Evolutionary conservation across 495 filamentous ascomycete species (phyloP).

Genomic region (Pyrenula massariospora): DNA sequence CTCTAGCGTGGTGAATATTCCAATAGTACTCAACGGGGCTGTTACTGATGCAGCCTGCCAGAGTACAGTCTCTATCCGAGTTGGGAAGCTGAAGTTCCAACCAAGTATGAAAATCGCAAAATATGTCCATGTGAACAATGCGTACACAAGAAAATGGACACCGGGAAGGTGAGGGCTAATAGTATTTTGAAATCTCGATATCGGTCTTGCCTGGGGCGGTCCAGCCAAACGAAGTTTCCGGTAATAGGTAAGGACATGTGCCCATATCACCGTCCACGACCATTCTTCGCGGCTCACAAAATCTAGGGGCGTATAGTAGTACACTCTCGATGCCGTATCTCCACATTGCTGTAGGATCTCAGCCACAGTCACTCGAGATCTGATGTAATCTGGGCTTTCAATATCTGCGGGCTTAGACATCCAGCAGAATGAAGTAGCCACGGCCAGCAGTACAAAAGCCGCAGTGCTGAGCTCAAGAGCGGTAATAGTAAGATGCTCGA

Average conservation of each 20-base stretch:
- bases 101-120: slow-evolving; percentile 16
- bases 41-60: slow-evolving; percentile 11
- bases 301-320: slow-evolving; percentile 13
- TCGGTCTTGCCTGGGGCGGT: slow-evolving; percentile 6
- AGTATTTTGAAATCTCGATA: slow-evolving; percentile 9
- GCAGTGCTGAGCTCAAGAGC: slow-evolving; percentile 24
- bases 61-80: slow-evolving; percentile 10
- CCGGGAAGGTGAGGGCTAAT: background rate
- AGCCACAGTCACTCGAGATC: no score
- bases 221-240: slow-evolving; percentile 11
- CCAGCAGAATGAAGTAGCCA: slow-evolving; percentile 22
- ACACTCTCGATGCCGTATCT: no score
- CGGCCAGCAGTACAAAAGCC: slow-evolving; percentile 20
- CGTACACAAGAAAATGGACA: slow-evolving; percentile 7
- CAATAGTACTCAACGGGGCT: background rate
- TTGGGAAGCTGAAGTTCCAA: slow-evolving; percentile 16
- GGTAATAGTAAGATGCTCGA: slow-evolving; percentile 14
- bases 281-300: slow-evolving; percentile 14
- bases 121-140: no score
- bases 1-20: no score
- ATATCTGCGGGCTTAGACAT: slow-evolving; percentile 27
- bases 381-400: no score
- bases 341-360: no score
- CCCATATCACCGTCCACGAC: slow-evolving; percentile 10
- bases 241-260: slow-evolving; percentile 10